These are phyloP conservation scores for Climacium dendroides DNA, from an alignment of 225 moss, liverwort and hornwort species.

Conservation along the genomic window DNA sequence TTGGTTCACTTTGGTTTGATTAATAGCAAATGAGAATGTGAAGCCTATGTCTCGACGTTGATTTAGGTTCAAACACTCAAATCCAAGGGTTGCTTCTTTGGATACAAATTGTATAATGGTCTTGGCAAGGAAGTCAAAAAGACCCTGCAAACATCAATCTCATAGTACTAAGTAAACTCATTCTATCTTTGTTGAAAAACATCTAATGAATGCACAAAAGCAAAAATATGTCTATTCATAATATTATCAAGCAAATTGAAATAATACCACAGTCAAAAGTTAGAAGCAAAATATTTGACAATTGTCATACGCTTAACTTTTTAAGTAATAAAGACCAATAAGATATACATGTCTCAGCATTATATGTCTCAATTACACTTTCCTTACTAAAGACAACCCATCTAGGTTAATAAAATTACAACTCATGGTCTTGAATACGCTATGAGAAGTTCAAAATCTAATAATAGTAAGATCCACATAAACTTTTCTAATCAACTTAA, in stretches of 20 bases:
- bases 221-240: not conserved
- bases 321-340: not conserved
- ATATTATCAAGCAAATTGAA: not conserved
- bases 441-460: not conserved
- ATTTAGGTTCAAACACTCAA: constrained; percentile 32
- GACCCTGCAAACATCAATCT: constrained; percentile 30
- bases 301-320: not conserved
- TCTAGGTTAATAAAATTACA: too few relatives aligned
- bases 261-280: not conserved
- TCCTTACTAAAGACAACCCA: not conserved
- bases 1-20: constrained; percentile 60
- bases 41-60: constrained; percentile 65
- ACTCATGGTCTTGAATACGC: not conserved
- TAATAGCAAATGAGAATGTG: constrained; percentile 80
- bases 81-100: constrained; percentile 50
- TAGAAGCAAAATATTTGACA: not conserved
- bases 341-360: not conserved
- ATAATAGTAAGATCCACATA: not conserved
- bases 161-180: not conserved
- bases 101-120: constrained; percentile 46
- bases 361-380: not conserved
- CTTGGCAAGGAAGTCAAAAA: constrained; percentile 68
- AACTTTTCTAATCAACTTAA: not conserved
- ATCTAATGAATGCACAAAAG: not conserved
- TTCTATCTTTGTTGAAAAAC: not conserved